A percentile compares a stretch with the other conserved stretches of the same genome.
Evolutionary conservation across 2,329 filamentous ascomycete species (phyloP).

Genomic region (Clathrospora elynae): DNA sequence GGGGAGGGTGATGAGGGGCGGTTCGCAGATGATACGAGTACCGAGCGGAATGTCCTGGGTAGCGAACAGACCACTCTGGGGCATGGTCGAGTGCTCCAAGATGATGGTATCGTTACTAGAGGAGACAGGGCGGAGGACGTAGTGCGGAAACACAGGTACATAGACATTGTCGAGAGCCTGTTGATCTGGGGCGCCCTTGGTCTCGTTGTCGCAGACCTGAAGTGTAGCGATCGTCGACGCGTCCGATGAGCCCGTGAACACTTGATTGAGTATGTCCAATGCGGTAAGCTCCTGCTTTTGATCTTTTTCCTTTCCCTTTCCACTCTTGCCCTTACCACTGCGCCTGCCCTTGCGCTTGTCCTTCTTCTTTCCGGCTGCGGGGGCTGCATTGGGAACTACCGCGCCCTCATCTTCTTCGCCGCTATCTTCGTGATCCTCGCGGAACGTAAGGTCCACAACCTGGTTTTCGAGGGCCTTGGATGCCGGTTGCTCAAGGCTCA

Average conservation of each 20-base stretch:
- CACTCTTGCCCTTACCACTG: conserved; percentile 2
- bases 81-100: neutral
- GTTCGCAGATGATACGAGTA: conserved; percentile 25
- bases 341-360: conserved; percentile 3
- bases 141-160: too few relatives aligned
- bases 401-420: neutral
- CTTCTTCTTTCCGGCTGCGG: conserved; percentile 1
- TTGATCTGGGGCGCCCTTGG: too few relatives aligned
- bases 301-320: neutral
- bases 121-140: too few relatives aligned
- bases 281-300: neutral
- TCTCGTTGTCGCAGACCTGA: too few relatives aligned
- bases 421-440: too few relatives aligned
- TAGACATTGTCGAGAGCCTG: too few relatives aligned
- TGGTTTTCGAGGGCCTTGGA: too few relatives aligned
- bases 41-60: conserved; percentile 12
- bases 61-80: conserved; percentile 15
- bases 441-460: too few relatives aligned
- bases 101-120: too few relatives aligned
- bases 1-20: conserved; percentile 9
- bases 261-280: neutral
- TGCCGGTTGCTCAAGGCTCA: too few relatives aligned
- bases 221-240: too few relatives aligned
- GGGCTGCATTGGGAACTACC: neutral
- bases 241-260: too few relatives aligned